Evolutionary conservation across 805 yeast genomes (phyloP).

Genomic region (Wickerhamiella galacta): DNA sequence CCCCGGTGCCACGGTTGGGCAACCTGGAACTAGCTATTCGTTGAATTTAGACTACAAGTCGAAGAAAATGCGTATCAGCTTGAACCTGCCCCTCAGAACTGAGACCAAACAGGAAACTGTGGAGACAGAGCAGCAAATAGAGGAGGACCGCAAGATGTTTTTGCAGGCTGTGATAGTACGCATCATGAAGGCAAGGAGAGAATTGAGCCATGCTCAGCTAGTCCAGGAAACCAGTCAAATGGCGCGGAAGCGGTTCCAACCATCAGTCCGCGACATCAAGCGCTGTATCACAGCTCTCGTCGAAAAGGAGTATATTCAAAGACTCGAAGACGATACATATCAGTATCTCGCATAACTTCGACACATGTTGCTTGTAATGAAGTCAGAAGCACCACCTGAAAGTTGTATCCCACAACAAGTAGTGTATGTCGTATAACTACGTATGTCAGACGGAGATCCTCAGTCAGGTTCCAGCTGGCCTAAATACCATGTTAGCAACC

Average conservation of each 20-base stretch:
- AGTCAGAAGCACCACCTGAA: too few species aligned
- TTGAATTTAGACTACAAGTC: constrained; percentile 71
- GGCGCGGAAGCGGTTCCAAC: constrained; percentile 66
- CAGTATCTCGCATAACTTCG: constrained; percentile 52
- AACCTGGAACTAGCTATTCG: constrained; percentile 44
- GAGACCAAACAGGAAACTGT: constrained; percentile 56
- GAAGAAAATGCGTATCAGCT: constrained; percentile 67
- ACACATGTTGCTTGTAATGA: neutral
- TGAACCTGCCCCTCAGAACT: constrained; percentile 37
- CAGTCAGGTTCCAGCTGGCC: too few species aligned
- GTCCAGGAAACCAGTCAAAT: constrained; percentile 81
- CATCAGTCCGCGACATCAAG: constrained; percentile 74
- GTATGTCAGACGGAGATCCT: too few species aligned
- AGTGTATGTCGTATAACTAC: too few species aligned
- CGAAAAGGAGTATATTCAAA: constrained; percentile 68
- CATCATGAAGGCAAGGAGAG: constrained; percentile 87
- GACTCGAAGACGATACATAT: constrained; percentile 59
- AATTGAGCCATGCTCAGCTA: constrained; percentile 58
- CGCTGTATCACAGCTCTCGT: constrained; percentile 70
- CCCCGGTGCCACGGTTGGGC: constrained; percentile 32
- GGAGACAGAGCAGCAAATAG: constrained; percentile 63
- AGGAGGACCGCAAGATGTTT: constrained; percentile 70
- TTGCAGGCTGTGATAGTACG: constrained; percentile 89
- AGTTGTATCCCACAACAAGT: too few species aligned
- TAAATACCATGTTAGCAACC: too few species aligned